Evolutionary conservation across 148 eudicot species (phyloP).

Genomic region (Polygonum aviculare): DNA sequence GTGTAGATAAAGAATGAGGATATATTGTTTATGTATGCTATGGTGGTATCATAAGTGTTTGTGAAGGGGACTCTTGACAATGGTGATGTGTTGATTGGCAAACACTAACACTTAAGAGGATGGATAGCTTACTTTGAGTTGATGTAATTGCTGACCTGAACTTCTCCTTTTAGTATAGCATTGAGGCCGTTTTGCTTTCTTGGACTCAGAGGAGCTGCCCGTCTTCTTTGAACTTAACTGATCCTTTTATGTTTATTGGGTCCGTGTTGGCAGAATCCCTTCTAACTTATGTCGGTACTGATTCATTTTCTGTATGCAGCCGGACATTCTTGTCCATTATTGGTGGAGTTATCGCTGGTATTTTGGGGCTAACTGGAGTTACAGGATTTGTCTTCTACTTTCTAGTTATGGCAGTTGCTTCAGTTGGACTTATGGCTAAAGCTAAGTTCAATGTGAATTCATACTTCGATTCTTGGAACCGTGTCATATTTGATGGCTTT

Average conservation of each 20-base stretch:
- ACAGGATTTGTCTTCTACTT: constrained; percentile 79
- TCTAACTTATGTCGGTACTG: background rate
- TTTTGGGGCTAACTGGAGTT: constrained; percentile 71
- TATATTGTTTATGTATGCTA: background rate
- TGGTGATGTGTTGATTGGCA: background rate
- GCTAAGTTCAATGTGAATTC: constrained; percentile 74
- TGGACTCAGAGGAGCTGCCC: background rate
- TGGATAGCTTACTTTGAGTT: background rate
- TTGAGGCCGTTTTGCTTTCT: background rate
- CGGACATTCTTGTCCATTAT: constrained; percentile 89
- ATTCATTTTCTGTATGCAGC: constrained; percentile 39
- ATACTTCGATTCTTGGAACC: constrained; percentile 85
- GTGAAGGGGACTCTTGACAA: background rate
- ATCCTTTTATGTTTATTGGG: background rate
- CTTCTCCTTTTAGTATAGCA: background rate
- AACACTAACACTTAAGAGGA: background rate
- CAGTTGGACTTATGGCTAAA: constrained; percentile 76
- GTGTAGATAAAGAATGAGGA: background rate
- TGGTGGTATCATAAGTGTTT: background rate
- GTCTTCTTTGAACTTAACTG: background rate
- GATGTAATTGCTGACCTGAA: background rate
- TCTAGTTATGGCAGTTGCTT: constrained; percentile 79
- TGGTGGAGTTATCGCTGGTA: constrained; percentile 86
- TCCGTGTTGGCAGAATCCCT: background rate
- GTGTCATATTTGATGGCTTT: constrained; percentile 74